Evolutionary conservation across 805 yeast genomes (phyloP), one percentile per base, ranked within the genome.

Genomic region (Wickerhamomyces bisporus): DNA sequence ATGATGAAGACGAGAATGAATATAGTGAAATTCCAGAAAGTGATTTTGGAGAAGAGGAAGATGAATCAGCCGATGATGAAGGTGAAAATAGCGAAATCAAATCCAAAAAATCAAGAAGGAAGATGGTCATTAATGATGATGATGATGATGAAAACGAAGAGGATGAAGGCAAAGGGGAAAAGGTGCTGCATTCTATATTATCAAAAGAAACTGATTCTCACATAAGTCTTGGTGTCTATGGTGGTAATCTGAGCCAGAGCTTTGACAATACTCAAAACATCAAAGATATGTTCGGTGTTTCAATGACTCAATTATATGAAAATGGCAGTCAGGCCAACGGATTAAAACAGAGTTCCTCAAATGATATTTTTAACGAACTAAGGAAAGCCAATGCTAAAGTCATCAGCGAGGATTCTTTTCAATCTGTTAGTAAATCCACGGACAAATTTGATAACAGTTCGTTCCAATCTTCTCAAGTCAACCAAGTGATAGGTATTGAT

Each of bases 291-390:
- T 34, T 44, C 4, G 45, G 44, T 11, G 34, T 49, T 7, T 41
- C 52, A n/a, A 31, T 51, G 42, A 42, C 57, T 0, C 56, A 48
- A 26, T 24, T 50, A 11, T 53, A 50, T 27, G 53, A 52, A 13
- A 33, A 39, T 15, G 52, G 48, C 0, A 29, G 23, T 17, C 31
- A 29, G 17, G 47, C 58, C 7, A 21, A 21, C 7, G 7, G 10
- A 12, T 49, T 37, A 12, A 26, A 24, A 23, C 39, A 34, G 12
- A 16, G 23, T n/a, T 17, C 26, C 6, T 34, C 41, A 4, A 28
- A 20, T 14, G 43, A 49, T 13, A 20, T 42, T 5, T 48, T 52
- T 32, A 41, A 41, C 18, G 26, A 48, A 14, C 7, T 49, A 30
- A 44, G 52, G 26, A 36, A 44, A 14, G 30, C 41, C 5, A 39